phyloP scores from a whole-genome alignment of 208 protist species.

The Spongospora subterranea region DNA sequence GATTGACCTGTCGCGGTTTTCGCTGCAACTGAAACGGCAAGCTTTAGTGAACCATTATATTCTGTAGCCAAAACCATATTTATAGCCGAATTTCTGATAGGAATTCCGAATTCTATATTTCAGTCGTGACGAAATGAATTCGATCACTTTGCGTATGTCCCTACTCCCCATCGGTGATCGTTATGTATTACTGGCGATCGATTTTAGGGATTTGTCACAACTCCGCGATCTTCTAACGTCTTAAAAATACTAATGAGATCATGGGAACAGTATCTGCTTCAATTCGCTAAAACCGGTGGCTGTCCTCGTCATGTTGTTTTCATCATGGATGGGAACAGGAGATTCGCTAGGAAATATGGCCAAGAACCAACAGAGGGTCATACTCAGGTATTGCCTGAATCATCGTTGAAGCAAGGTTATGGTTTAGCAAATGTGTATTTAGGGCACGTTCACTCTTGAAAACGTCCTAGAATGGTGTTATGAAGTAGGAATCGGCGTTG shows the following conservation, averaged over 20 bases:
- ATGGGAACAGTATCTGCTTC: constrained; percentile 30
- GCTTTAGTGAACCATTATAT: too few relatives aligned
- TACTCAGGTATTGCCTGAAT: background rate
- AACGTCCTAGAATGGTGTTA: constrained; percentile 35
- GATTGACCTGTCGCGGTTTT: too few relatives aligned
- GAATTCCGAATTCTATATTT: too few relatives aligned
- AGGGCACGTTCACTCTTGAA: constrained; percentile 15
- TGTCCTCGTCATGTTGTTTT: constrained; percentile 57
- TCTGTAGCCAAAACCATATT: too few relatives aligned
- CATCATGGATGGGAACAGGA: constrained; percentile 63
- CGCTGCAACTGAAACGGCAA: too few relatives aligned
- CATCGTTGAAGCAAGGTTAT: background rate
- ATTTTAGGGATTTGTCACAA: too few relatives aligned
- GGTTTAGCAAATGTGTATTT: background rate
- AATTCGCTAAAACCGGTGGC: background rate
- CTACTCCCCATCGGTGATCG: too few relatives aligned
- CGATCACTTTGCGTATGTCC: too few relatives aligned
- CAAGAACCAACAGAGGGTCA: constrained; percentile 14
- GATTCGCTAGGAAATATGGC: constrained; percentile 49
- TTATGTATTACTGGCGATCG: too few relatives aligned
- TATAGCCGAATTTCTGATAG: too few relatives aligned
- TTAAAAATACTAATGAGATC: background rate
- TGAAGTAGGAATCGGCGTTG: constrained; percentile 16
- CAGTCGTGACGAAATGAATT: too few relatives aligned
- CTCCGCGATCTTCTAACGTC: too few relatives aligned